Evolutionary conservation across 768 basidiomycete species (phyloP).

Genomic region (Exidia glandulosa): DNA sequence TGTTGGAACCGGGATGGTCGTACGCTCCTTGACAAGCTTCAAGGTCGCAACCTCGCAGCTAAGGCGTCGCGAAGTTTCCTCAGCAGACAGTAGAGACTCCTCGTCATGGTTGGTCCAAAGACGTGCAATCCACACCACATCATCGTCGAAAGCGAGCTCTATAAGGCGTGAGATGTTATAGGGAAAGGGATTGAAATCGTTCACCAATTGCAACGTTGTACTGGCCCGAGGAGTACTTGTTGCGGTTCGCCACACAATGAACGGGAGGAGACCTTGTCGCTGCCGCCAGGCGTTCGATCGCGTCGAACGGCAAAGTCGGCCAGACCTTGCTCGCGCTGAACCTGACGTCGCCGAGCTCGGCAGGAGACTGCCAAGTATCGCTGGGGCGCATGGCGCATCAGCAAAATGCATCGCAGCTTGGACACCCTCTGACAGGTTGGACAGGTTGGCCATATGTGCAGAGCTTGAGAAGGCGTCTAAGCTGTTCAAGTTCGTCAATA

Average conservation of each 20-base stretch:
- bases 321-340: not conserved
- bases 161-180: not conserved
- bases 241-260: not conserved
- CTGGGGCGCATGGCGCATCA: no score
- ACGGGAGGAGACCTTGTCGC: not conserved
- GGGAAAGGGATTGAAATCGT: not conserved
- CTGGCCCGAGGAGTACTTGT: not conserved
- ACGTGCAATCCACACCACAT: not conserved
- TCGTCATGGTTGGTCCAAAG: not conserved
- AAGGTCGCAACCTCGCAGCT: conserved; percentile 13
- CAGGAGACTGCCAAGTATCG: not conserved
- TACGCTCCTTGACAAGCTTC: conserved; percentile 13
- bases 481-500: no score
- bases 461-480: no score
- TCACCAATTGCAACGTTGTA: not conserved
- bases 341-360: not conserved
- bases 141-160: not conserved
- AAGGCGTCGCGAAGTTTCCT: not conserved
- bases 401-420: no score
- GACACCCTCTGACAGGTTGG: no score
- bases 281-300: not conserved
- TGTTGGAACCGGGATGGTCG: conserved; percentile 12
- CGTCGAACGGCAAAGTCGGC: not conserved
- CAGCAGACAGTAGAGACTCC: not conserved
- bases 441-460: no score